phyloP scores from a whole-genome alignment of 2,329 filamentous ascomycete species.

The Fusarium newnesense region DNA sequence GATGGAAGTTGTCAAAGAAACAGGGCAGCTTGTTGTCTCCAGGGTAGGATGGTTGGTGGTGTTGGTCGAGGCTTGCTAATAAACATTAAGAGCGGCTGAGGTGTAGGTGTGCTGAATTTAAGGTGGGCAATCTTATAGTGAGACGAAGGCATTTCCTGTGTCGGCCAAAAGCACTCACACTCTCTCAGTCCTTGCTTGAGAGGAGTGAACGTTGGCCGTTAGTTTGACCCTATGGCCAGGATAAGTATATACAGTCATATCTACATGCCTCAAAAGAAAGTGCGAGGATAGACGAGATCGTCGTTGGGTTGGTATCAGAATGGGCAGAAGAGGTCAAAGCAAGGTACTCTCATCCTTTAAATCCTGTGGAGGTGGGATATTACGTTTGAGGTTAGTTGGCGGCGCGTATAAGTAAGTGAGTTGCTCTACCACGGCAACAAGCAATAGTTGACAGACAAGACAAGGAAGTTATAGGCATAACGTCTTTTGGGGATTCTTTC shows the following conservation, averaged over 20 bases:
- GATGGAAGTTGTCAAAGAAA: not conserved
- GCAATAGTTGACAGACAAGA: not conserved
- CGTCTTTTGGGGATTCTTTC: too few relatives aligned
- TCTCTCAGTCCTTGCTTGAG: not conserved
- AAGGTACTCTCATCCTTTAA: not conserved
- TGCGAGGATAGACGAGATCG: conserved; percentile 6
- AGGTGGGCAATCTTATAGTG: not conserved
- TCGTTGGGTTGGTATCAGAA: not conserved
- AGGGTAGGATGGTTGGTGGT: not conserved
- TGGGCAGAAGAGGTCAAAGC: not conserved
- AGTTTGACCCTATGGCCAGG: too few relatives aligned
- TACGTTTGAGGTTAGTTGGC: not conserved
- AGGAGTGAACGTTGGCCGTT: not conserved
- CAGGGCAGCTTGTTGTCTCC: not conserved
- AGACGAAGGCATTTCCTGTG: not conserved
- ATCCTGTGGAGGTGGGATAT: not conserved
- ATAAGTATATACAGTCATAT: not conserved
- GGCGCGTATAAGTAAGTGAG: not conserved
- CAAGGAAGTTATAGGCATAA: not conserved
- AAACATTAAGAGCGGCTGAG: not conserved
- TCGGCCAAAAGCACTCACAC: not conserved
- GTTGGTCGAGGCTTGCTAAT: not conserved
- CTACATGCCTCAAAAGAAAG: conserved; percentile 17
- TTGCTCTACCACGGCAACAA: not conserved
- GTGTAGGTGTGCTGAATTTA: not conserved